Conservation (phyloP, 2,329 filamentous ascomycete species). For the Monilinia polystroma region DNA sequence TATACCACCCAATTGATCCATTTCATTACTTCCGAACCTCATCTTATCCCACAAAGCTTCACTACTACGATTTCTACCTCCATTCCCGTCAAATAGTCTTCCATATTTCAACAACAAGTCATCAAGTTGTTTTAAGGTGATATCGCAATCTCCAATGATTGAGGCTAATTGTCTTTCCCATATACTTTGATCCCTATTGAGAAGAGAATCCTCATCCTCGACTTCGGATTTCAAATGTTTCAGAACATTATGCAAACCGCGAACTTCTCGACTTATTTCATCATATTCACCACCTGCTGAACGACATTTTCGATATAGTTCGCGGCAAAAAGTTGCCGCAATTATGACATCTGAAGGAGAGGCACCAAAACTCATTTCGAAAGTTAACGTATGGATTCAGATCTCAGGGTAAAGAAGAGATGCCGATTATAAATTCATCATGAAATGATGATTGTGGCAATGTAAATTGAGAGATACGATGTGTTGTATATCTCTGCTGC, state of each 20-base stretch:
- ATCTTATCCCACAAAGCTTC: slow-evolving; percentile 34
- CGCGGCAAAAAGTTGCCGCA: slow-evolving; percentile 55
- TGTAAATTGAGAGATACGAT: neutral
- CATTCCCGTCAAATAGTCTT: slow-evolving; percentile 28
- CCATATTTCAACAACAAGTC: slow-evolving; percentile 51
- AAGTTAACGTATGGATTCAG: slow-evolving; percentile 2
- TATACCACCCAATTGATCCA: slow-evolving; percentile 38
- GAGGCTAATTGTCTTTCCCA: slow-evolving; percentile 52
- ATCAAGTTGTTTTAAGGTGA: slow-evolving; percentile 55
- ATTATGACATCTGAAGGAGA: slow-evolving; percentile 50
- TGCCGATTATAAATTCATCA: slow-evolving; percentile 14
- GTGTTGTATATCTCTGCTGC: slow-evolving; percentile 10
- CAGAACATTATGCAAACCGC: slow-evolving; percentile 54
- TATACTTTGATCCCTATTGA: slow-evolving; percentile 48
- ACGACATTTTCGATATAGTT: slow-evolving; percentile 55
- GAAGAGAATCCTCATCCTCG: slow-evolving; percentile 54
- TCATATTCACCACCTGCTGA: slow-evolving; percentile 50
- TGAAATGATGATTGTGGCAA: slow-evolving; percentile 6
- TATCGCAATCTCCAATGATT: slow-evolving; percentile 56
- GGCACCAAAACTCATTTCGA: slow-evolving; percentile 38
- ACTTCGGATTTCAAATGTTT: slow-evolving; percentile 59
- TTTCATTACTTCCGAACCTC: slow-evolving; percentile 38
- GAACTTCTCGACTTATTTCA: slow-evolving; percentile 51
- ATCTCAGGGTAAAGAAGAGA: neutral
- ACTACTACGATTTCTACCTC: slow-evolving; percentile 17